phyloP scores from a whole-genome alignment of 352 stramenopile genomes.

The Globisporangium cederbergense region DNA sequence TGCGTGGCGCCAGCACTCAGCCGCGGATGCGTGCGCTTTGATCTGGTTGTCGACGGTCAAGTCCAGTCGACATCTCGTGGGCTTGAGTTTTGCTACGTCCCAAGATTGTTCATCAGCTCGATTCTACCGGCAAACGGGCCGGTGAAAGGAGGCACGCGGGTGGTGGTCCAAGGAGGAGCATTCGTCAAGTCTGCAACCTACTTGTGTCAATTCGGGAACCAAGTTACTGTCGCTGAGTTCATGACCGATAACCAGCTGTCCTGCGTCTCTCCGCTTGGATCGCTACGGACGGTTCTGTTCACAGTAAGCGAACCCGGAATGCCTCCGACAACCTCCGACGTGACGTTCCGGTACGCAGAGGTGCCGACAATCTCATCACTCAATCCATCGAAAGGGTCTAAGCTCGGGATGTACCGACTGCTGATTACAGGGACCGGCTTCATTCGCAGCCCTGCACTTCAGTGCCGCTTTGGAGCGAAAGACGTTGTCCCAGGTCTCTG shows the following conservation, averaged over 20 bases:
- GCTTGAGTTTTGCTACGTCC: constrained; percentile 6
- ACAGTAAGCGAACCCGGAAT: constrained; percentile 18
- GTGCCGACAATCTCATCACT: constrained; percentile 16
- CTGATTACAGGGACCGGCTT: constrained; percentile 36
- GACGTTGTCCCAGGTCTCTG: constrained; percentile 28
- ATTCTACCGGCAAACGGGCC: constrained; percentile 34
- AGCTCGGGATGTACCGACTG: constrained; percentile 25
- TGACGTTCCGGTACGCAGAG: constrained; percentile 25
- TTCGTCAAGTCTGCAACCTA: constrained; percentile 25
- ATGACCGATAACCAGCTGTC: constrained; percentile 28
- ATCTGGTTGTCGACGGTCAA: constrained; percentile 7
- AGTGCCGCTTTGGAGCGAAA: constrained; percentile 41
- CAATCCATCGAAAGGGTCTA: constrained; percentile 26
- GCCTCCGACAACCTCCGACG: neutral
- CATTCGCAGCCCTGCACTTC: constrained; percentile 23
- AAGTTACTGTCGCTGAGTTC: constrained; percentile 18
- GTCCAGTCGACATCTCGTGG: neutral
- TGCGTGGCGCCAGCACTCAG: constrained; percentile 16
- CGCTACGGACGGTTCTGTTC: constrained; percentile 22
- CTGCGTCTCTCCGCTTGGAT: constrained; percentile 28
- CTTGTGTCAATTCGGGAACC: constrained; percentile 26
- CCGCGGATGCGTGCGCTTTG: constrained; percentile 2
- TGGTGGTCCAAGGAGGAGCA: constrained; percentile 28
- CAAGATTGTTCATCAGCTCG: constrained; percentile 18
- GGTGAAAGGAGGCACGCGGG: constrained; percentile 31